Base-by-base conservation (phyloP, 768 basidiomycete genomes). In the Mycena alexandri region DNA sequence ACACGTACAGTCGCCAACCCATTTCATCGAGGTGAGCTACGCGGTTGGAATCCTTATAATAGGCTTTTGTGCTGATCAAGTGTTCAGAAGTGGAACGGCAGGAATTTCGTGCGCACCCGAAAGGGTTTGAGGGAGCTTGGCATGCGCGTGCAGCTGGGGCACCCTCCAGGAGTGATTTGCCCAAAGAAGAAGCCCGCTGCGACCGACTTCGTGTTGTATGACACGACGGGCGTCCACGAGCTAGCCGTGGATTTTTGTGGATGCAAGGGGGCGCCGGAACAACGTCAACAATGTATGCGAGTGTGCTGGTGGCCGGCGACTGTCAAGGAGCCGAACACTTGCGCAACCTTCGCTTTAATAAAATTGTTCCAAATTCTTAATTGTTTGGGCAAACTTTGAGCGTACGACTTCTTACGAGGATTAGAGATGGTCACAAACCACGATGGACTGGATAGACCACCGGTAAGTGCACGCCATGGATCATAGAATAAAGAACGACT, bases 251-350 rank as follows among this genome's bases (percentile, higher is more conserved):
- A 62, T n/a, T 72, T 52, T 38, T 72, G 71, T 19, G 63, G 61
- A 0, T 71, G 70, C 4, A 10, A 33, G 10, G 13, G 13, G 3
- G 41, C 47, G 16, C 3, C 36, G 21, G 38, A 36, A 5, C 22
- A 10, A 2, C 58, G 61, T 12, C 7, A 2, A 3, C 72, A 73
- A 47, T 55, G 71, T 1, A 25, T 73, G 13, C 43, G 67, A 5
- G 38, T 24, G 8, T 56, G 62, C 21, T 73, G 69, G 70, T 71
- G 47, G 50, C 72, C 72, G 0, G 62, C 72, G 0, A 68, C 70
- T 7, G 24, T 53, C 1, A 44, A 9, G 6, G 19, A 11, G 11
- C 72, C 72, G 0, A 51, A 57, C 12, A 71, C 67, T 13, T 68
- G 61, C 19, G 61, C 50, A 2, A 73, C 72, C 3, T 71, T 71